Evolutionary conservation across 2,329 filamentous ascomycete genomes (phyloP), one percentile per base, ranked within the genome.

Genomic region (Fusarium cicatricum): DNA sequence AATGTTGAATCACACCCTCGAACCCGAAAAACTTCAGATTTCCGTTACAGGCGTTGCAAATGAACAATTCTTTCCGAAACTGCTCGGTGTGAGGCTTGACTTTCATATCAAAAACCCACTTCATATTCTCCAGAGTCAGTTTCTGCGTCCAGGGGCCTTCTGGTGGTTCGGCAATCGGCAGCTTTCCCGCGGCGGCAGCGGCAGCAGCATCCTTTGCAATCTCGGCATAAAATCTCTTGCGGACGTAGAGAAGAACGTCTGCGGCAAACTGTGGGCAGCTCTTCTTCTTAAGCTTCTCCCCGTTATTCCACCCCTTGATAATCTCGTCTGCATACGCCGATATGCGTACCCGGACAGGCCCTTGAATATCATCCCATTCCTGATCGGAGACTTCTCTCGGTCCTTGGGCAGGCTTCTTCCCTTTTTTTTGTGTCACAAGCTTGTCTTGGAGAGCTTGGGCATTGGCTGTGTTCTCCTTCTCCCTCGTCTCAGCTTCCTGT

Each of bases 81-180:
- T 78, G 75, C 58, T 91, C 88, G 3, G 88, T 91, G 48, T 85
- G 75, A 19, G 85, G 85, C 68, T 87, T 90, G 70, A 95, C 81
- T 71, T 91, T 92, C 63, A 84, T 85, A 67, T 93, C 90, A 71
- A 90, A 93, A 26, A 93, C 78, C 86, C 89, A 94, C 73, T 90
- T 93, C 90, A 95, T 92, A 68, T 93, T 92, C 70, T 94, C 90
- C 63, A 95, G 75, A 1, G 88, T 90, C 46, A 94, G 78, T 68
- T 82, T 87, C 70, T 85, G 81, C 21, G 81, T 85, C 64, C 80
- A 83, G 7, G 84, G 79, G 0, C 80, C 83, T 58, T 82, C 76
- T 2, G 77, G 75, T 8, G 81, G 79, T 58, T 88, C 84, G 10
- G 70, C 49, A 23, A 72, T 66, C 5, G 78, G 77, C 50, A 77